Evolutionary conservation across 2,329 filamentous ascomycete genomes (phyloP).

Genomic region (Amesomyces nigricolor): DNA sequence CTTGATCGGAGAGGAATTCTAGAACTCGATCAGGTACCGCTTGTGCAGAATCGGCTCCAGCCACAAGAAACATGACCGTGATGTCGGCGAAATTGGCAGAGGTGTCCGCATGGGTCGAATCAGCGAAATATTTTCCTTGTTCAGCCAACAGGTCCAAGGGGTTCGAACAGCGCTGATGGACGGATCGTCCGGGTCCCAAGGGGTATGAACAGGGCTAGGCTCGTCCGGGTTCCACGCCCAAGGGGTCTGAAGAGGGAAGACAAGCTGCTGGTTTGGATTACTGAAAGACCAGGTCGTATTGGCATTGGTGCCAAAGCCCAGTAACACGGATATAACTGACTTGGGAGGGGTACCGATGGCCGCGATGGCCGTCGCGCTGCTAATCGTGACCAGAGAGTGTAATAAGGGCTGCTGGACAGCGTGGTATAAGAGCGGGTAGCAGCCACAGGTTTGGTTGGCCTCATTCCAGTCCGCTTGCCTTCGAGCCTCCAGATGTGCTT

Average conservation of each 20-base stretch:
- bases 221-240: not conserved
- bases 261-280: not conserved
- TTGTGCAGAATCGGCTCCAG: not conserved
- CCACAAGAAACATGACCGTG: not conserved
- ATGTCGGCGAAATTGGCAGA: not conserved
- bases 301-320: not conserved
- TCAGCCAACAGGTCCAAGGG: not conserved
- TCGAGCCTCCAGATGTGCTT: not conserved
- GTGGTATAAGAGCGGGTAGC: not conserved
- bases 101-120: not conserved
- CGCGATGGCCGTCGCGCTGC: not conserved
- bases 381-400: not conserved
- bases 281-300: not conserved
- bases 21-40: not conserved
- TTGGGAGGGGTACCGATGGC: not conserved
- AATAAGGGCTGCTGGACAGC: not conserved
- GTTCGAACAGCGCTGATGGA: not conserved
- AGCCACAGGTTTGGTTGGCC: not conserved
- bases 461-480: not conserved
- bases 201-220: not conserved
- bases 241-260: not conserved
- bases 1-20: not conserved
- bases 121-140: too few relatives aligned
- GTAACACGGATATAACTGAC: not conserved
- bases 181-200: too few relatives aligned